Percentiles rank a stretch among this genome's conserved stretches.
Conservation (phyloP, 2,329 filamentous ascomycete species). For the Aspergillus oerlinghausenensis region DNA sequence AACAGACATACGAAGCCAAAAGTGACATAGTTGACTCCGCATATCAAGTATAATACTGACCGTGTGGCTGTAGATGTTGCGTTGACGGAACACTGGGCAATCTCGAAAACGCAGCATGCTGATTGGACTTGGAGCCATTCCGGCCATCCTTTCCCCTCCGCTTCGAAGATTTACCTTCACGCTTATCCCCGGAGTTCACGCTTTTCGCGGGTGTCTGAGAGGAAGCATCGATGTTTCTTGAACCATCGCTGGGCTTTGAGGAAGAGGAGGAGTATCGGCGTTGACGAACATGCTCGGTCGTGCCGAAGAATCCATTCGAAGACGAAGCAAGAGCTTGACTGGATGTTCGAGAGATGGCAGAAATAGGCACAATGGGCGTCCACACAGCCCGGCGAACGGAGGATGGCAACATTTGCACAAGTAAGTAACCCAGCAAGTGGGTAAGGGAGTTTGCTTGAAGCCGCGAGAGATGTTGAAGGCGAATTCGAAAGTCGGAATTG, state of each 20-base stretch:
- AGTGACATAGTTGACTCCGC: background rate
- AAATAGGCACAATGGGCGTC: slow-evolving; percentile 29
- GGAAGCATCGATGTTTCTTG: slow-evolving; percentile 37
- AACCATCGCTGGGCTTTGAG: slow-evolving; percentile 47
- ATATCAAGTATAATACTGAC: slow-evolving; percentile 26
- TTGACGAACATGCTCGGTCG: slow-evolving; percentile 38
- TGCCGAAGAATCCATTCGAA: slow-evolving; percentile 27
- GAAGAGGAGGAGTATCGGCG: slow-evolving; percentile 46
- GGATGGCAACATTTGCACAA: slow-evolving; percentile 40
- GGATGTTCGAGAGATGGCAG: slow-evolving; percentile 30
- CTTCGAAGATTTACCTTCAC: slow-evolving; percentile 30
- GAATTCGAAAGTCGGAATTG: slow-evolving; percentile 33
- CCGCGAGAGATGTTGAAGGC: slow-evolving; percentile 23
- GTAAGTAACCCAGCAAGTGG: slow-evolving; percentile 22
- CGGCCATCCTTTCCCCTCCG: slow-evolving; percentile 35
- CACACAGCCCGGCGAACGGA: slow-evolving; percentile 44
- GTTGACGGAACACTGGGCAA: slow-evolving; percentile 48
- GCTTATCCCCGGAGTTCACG: slow-evolving; percentile 35
- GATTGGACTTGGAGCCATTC: slow-evolving; percentile 33
- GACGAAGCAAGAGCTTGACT: slow-evolving; percentile 27
- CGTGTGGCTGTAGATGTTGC: slow-evolving; percentile 45
- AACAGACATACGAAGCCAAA: background rate
- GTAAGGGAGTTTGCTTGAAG: slow-evolving; percentile 22
- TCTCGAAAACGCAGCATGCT: slow-evolving; percentile 38
- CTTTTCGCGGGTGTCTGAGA: slow-evolving; percentile 35